Evolutionary conservation across 495 filamentous ascomycete species (phyloP).

Genomic region (Penicillium odoratum): DNA sequence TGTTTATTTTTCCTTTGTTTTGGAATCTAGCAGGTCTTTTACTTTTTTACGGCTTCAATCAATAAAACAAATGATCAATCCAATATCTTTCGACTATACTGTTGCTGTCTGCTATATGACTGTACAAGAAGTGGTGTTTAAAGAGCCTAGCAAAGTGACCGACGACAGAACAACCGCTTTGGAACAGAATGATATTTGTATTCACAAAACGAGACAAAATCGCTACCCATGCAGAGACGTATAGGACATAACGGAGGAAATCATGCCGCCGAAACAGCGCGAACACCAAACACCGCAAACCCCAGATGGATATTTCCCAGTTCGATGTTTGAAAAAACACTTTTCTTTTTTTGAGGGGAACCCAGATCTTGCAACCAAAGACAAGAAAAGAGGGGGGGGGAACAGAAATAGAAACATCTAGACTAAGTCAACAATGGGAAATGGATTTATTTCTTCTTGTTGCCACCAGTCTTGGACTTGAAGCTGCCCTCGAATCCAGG

Average conservation of each 20-base stretch:
- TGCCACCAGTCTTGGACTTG: constrained; percentile 53
- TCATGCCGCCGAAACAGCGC: constrained; percentile 30
- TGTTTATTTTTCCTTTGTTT: constrained; percentile 29
- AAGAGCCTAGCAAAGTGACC: not conserved
- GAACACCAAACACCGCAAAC: constrained; percentile 35
- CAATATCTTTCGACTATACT: not conserved
- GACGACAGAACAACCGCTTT: constrained; percentile 4
- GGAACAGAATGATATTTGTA: constrained; percentile 28
- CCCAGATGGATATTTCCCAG: constrained; percentile 36
- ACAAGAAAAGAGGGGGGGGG: constrained; percentile 47
- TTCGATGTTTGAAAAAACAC: constrained; percentile 31
- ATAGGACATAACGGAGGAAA: constrained; percentile 29
- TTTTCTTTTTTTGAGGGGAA: constrained; percentile 31
- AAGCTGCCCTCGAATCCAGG: constrained; percentile 95
- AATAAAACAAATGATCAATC: constrained; percentile 10
- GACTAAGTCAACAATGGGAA: constrained; percentile 1
- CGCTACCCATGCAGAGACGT: constrained; percentile 37
- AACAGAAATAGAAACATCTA: constrained; percentile 19
- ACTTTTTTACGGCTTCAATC: constrained; percentile 14
- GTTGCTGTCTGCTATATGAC: not conserved
- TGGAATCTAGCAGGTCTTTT: constrained; percentile 29
- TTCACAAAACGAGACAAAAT: constrained; percentile 34
- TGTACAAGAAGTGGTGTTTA: not conserved
- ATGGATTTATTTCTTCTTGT: constrained; percentile 43
- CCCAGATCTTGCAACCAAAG: constrained; percentile 14